Evolutionary conservation across 805 yeast species (phyloP), one percentile per base, ranked within the genome.

Genomic region (Barnettozyma vustinii): DNA sequence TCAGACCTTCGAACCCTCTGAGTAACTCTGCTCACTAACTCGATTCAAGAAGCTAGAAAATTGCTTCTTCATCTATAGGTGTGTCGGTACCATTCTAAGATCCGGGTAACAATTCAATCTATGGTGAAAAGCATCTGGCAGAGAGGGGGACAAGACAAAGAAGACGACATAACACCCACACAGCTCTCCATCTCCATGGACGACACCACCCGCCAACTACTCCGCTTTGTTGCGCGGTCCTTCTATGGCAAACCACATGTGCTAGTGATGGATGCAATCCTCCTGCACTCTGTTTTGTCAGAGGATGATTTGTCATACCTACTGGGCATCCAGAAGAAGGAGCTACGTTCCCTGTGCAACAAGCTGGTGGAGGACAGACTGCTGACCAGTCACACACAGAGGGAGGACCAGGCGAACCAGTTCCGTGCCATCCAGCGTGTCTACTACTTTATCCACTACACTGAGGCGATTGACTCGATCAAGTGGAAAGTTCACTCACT

Each of bases 401-500:
- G 85, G 65, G 89, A 80, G 53, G 51, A 48, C 5, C 85, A 79
- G 51, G 81, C 78, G 4, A 75, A 77, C 21, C 86, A 80, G 49
- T 70, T 72, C 52, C 74, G 96, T 53, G 78, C 84, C 48, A 81
- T 83, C 42, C 77, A 83, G 23, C 77, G 91, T 58, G 85, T 92
- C 2, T 89, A 89, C 59, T 94, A 84, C 68, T 94, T 79, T 65
- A 83, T 92, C 47, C 96, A 89, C 62, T 81, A 79, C 63, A 88
- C 97, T 3, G 96, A 90, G 65, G 96, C 98, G 0, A 87, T 94
- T 37, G 99, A 94, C 68, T 81, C 97, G 4, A 81, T 94, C 63
- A 94, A 94, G 67, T 94, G 98, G 98, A 90, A 91, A 62, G 87
- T 92, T 51, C 96, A 92, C 64, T 80, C 87, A 42, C 76, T 94